Conservation (phyloP, 495 filamentous ascomycete species). For the Eremomyces bilateralis region DNA sequence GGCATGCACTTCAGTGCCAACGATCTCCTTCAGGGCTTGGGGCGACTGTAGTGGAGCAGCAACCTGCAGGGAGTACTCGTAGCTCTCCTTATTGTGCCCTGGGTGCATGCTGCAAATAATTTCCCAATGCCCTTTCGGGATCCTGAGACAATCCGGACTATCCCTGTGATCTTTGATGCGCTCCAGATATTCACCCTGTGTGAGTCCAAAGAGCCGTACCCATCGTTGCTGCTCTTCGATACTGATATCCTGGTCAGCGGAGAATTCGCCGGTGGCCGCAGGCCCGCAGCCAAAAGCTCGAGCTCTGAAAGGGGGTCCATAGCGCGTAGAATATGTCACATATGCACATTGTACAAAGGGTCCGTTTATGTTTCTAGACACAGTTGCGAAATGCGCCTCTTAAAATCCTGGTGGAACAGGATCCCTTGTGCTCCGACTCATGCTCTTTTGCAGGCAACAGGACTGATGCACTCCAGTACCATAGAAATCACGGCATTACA, state of each 20-base stretch:
- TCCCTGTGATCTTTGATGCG: background rate
- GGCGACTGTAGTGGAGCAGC: slow-evolving; percentile 7
- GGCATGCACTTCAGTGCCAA: background rate
- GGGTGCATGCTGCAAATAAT: slow-evolving; percentile 2
- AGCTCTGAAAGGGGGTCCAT: background rate
- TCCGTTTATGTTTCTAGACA: no score
- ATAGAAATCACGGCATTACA: no score
- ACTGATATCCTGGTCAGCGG: background rate
- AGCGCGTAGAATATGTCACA: no score
- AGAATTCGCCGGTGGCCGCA: background rate
- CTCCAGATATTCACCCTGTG: background rate
- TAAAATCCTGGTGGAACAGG: no score
- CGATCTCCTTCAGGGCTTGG: slow-evolving; percentile 7
- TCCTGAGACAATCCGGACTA: background rate
- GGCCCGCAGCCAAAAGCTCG: background rate
- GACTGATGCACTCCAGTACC: no score
- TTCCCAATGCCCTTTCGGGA: slow-evolving; percentile 7
- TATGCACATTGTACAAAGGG: no score
- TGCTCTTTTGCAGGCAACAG: no score
- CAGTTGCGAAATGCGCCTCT: no score
- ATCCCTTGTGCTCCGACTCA: no score
- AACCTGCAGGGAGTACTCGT: slow-evolving; percentile 6
- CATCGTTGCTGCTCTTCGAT: background rate
- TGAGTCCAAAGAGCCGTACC: background rate
- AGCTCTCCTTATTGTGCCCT: slow-evolving; percentile 7